phyloP scores from a whole-genome alignment of 139 green algal species.

The Chara braunii region DNA sequence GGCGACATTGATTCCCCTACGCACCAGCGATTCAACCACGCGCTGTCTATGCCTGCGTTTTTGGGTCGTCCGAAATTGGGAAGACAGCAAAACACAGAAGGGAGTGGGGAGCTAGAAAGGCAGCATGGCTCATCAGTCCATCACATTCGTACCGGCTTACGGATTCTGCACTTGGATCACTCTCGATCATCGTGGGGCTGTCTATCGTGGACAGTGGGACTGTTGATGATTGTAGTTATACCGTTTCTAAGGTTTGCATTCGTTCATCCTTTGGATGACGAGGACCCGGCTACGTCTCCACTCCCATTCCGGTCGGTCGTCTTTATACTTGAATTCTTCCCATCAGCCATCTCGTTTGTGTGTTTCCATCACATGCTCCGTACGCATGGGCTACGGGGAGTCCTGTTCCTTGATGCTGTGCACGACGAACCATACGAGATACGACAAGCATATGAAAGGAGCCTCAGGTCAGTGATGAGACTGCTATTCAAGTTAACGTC shows the following conservation, averaged over 20 bases:
- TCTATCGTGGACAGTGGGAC: neutral
- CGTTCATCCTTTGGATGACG: no score
- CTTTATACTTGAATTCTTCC: slow-evolving; percentile 1
- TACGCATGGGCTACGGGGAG: slow-evolving; percentile 17
- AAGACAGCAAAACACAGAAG: no score
- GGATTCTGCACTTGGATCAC: no score
- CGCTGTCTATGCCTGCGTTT: no score
- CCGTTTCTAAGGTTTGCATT: neutral
- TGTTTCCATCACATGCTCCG: slow-evolving; percentile 20
- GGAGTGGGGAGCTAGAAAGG: no score
- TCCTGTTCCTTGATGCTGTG: slow-evolving; percentile 23
- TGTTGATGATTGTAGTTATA: neutral
- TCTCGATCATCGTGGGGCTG: no score
- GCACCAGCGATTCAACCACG: no score
- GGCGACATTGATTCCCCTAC: no score
- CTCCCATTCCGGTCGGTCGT: slow-evolving; percentile 16
- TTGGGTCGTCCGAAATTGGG: no score
- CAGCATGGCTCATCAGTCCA: no score
- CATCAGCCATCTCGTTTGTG: slow-evolving; percentile 10
- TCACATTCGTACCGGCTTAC: no score
- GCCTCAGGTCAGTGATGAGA: slow-evolving; percentile 7
- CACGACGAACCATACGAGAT: slow-evolving; percentile 1
- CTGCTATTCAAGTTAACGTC: slow-evolving; percentile 7
- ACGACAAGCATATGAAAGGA: slow-evolving; percentile 10
- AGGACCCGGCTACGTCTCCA: neutral